Conservation (phyloP, 2,329 filamentous ascomycete genomes). For the Cladosporium cucumerinum region DNA sequence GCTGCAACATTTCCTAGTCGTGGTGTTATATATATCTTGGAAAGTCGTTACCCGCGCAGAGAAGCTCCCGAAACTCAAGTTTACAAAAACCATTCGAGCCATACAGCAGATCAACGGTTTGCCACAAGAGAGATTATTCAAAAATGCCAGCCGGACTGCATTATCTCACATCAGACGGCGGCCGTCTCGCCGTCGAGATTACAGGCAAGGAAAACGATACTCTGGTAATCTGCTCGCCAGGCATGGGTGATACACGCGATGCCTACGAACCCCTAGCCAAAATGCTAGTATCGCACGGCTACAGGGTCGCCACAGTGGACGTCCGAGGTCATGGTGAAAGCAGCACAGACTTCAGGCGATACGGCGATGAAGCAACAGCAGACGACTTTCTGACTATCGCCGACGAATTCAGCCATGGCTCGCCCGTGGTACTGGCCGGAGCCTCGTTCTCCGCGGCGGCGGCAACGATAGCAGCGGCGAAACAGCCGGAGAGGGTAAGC, state of each 20-base stretch:
- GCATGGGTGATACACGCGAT: constrained; percentile 18
- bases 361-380: constrained; percentile 16
- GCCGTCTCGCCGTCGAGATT: constrained; percentile 16
- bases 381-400: constrained; percentile 16
- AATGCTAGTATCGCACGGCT: constrained; percentile 7
- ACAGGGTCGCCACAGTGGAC: constrained; percentile 16
- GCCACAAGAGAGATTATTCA: not conserved
- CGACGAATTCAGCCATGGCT: constrained; percentile 13
- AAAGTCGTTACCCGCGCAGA: too few relatives aligned
- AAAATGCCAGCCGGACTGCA: not conserved
- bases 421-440: constrained; percentile 13
- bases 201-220: constrained; percentile 4
- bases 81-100: too few relatives aligned
- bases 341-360: constrained; percentile 9
- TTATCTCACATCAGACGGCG: not conserved
- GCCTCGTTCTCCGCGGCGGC: constrained; percentile 11
- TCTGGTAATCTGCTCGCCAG: constrained; percentile 17
- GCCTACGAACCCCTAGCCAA: constrained; percentile 9
- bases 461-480: constrained; percentile 16
- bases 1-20: not conserved
- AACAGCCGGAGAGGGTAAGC: constrained; percentile 1
- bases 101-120: not conserved
- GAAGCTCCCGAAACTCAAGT: too few relatives aligned
- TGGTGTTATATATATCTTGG: not conserved
- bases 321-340: constrained; percentile 18